These are phyloP conservation scores for Hansenula sp. DNA, from an alignment of 1,139 yeast species.

Conservation along the genomic window DNA sequence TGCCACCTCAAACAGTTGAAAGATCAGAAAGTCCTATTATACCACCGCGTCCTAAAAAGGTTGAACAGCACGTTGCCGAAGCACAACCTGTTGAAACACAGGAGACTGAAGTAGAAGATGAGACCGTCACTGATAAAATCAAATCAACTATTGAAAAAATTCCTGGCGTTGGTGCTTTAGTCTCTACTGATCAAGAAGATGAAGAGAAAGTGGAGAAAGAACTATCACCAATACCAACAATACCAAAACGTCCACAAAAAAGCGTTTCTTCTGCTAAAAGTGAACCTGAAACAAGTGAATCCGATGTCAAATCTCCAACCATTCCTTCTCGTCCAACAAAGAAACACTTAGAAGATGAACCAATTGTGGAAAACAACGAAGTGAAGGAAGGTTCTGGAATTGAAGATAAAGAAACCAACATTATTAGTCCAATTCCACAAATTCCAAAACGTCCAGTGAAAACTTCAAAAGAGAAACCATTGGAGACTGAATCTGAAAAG, in stretches of 20 bases:
- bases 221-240: conserved; percentile 9
- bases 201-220: neutral
- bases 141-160: conserved; percentile 1
- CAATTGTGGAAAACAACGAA: no score
- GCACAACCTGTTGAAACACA: neutral
- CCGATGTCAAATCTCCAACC: neutral
- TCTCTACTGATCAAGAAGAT: neutral
- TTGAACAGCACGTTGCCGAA: no score
- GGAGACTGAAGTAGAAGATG: neutral
- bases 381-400: no score
- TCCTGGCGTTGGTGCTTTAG: neutral
- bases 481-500: no score
- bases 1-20: neutral
- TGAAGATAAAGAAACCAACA: no score
- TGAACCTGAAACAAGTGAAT: no score
- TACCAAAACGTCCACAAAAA: conserved; percentile 13
- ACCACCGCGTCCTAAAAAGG: conserved; percentile 13
- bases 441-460: no score
- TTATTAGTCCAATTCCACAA: no score
- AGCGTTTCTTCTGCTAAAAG: no score
- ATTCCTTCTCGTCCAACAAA: conserved; percentile 16
- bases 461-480: no score
- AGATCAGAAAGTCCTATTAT: conserved; percentile 1
- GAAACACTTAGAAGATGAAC: neutral
- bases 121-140: neutral